Evolutionary conservation across 108 stramenopile genomes (phyloP), one percentile per base, ranked within the genome.

Genomic region (Ochromonas danica): DNA sequence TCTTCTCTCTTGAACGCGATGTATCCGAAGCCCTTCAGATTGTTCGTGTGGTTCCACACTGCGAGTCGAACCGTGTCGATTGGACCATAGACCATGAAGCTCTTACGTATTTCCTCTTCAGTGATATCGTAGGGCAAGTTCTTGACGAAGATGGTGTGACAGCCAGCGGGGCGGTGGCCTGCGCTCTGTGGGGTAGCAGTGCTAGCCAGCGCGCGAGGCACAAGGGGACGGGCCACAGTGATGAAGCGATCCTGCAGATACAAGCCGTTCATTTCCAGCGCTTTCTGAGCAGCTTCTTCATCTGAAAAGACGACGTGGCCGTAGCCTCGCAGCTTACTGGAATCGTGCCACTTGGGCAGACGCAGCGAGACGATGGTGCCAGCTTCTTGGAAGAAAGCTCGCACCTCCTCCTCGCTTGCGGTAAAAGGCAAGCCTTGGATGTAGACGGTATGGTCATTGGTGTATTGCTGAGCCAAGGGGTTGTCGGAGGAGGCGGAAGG

Each of bases 281-380:
- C 93, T 61, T 84, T 84, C 17, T 80, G 61, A 40, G 87, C 83
- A 36, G 88, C 80, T 61, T 82, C 80, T 30, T 36, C 61, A 1
- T 88, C 83, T 0, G 42, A 89, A 80, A 94, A 95, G 1, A 92
- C 93, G 2, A 95, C 91, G 83, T 97, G 96, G 0, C 92, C 96
- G 87, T 92, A 97, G 38, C 96, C 96, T 25, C 94, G 87, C 43
- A 95, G 80, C 61, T 94, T 81, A 1, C 95, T 94, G 1, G 93
- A 90, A 88, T 97, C 96, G 77, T 95, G 95, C 94, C 86, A 88
- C 27, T 88, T 87, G 17, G 96, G 94, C 35, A 97, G 82, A n/a
- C 96, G 86, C 61, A 95, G 41, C 35, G 91, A 87, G 28, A 86
- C 39, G 72, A 97, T 83, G 61, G 92, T 89, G 35, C 84, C 78